Conservation (phyloP, 139 green algal genomes). For the Nannochloris sp. region DNA sequence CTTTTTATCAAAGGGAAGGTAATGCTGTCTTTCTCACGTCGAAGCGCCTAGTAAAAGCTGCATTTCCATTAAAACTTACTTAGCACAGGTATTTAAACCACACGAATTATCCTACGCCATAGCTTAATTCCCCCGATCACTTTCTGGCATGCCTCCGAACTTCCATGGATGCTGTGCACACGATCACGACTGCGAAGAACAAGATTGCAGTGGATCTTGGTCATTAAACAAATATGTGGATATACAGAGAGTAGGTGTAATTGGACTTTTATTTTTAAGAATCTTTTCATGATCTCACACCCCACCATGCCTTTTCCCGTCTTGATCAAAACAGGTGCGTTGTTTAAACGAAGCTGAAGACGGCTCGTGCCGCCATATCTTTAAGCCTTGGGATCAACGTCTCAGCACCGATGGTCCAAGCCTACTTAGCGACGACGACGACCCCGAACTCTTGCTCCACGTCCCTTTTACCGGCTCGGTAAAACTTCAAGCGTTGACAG, state of each 20-base stretch:
- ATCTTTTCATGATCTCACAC: not conserved
- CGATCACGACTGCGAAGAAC: constrained; percentile 77
- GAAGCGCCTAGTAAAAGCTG: too few relatives aligned
- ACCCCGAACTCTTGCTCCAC: constrained; percentile 82
- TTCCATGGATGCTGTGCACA: constrained; percentile 64
- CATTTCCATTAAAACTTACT: too few relatives aligned
- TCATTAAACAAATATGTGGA: constrained; percentile 80
- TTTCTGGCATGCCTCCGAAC: constrained; percentile 31
- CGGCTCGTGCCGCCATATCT: constrained; percentile 49
- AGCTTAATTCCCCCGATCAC: too few relatives aligned
- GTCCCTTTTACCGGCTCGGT: constrained; percentile 77
- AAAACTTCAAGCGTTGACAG: constrained; percentile 73
- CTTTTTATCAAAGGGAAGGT: too few relatives aligned
- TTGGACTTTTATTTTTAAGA: not conserved
- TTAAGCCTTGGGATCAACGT: constrained; percentile 61
- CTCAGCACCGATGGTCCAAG: constrained; percentile 28
- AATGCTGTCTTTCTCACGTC: too few relatives aligned
- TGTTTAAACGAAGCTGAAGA: constrained; percentile 71
- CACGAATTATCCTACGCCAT: too few relatives aligned
- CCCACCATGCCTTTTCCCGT: not conserved
- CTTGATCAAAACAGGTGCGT: constrained; percentile 41
- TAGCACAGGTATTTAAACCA: too few relatives aligned
- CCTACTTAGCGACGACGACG: constrained; percentile 71
- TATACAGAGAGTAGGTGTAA: constrained; percentile 32
- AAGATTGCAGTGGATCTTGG: constrained; percentile 70